Conservation (phyloP, 2,329 filamentous ascomycete species). For the Pseudocercospora cruenta region DNA sequence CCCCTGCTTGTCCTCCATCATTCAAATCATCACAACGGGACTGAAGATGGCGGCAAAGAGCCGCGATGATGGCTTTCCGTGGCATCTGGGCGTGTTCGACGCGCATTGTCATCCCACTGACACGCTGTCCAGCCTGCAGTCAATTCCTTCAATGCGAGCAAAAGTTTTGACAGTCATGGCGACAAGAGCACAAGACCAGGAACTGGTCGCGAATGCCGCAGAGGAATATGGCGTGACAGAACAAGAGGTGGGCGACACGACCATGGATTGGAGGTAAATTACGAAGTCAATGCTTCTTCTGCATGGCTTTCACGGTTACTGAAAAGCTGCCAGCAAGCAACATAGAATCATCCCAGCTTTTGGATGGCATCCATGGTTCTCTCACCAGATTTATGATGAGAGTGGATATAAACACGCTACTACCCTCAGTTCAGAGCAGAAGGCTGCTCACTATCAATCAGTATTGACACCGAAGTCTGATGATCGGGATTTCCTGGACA, state of each 20-base stretch:
- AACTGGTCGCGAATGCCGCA: constrained; percentile 68
- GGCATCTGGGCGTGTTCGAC: constrained; percentile 73
- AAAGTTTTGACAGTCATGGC: constrained; percentile 74
- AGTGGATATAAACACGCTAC: constrained; percentile 37
- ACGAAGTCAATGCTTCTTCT: constrained; percentile 21
- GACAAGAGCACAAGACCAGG: constrained; percentile 74
- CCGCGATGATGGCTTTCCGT: constrained; percentile 57
- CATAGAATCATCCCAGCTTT: constrained; percentile 70
- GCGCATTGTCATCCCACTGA: constrained; percentile 86
- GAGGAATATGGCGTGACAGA: constrained; percentile 54
- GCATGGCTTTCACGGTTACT: neutral
- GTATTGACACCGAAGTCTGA: constrained; percentile 64
- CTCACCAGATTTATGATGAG: constrained; percentile 73
- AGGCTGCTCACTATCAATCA: constrained; percentile 65
- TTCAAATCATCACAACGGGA: neutral
- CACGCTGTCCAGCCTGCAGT: constrained; percentile 64
- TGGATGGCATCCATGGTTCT: constrained; percentile 89
- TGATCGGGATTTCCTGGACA: constrained; percentile 52
- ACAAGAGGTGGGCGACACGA: constrained; percentile 21
- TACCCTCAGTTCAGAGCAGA: constrained; percentile 46
- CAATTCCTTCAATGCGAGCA: constrained; percentile 67
- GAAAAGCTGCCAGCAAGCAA: constrained; percentile 27
- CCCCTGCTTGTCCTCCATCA: neutral
- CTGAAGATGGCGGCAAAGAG: constrained; percentile 23
- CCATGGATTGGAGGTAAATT: constrained; percentile 41